These are phyloP conservation scores for Pyrenula aspistea DNA, from an alignment of 495 filamentous ascomycete species.

Conservation along the genomic window DNA sequence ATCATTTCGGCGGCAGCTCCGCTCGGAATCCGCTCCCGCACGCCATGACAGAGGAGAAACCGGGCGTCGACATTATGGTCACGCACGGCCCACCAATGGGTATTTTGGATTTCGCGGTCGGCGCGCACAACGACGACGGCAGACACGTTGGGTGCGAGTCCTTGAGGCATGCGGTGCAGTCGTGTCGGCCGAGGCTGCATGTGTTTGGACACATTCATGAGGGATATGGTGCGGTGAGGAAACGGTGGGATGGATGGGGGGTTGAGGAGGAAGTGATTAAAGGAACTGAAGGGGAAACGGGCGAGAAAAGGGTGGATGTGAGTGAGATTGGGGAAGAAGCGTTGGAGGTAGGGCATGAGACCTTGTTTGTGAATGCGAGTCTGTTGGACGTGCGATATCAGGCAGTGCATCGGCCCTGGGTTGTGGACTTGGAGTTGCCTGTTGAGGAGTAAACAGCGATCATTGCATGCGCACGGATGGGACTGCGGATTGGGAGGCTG, in stretches of 20 bases:
- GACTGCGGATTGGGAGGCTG: too few species aligned
- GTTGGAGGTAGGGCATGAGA: constrained; percentile 40
- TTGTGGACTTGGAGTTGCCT: constrained; percentile 52
- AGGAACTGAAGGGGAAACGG: constrained; percentile 24
- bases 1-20: constrained; percentile 37
- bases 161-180: constrained; percentile 27
- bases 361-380: constrained; percentile 63
- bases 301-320: constrained; percentile 31
- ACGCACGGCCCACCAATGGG: constrained; percentile 62
- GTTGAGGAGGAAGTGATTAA: constrained; percentile 12
- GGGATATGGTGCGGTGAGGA: constrained; percentile 53
- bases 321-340: constrained; percentile 14
- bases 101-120: constrained; percentile 37
- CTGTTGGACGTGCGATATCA: constrained; percentile 40
- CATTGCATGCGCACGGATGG: too few species aligned
- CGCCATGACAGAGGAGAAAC: constrained; percentile 9
- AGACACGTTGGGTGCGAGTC: constrained; percentile 31
- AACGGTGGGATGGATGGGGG: constrained; percentile 36
- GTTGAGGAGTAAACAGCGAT: too few species aligned
- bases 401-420: constrained; percentile 44
- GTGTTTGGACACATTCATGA: constrained; percentile 58
- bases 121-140: neutral
- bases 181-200: constrained; percentile 37
- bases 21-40: constrained; percentile 32
- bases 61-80: constrained; percentile 50